Conservation (phyloP, 352 stramenopile species). For the Pythium oligandrum region DNA sequence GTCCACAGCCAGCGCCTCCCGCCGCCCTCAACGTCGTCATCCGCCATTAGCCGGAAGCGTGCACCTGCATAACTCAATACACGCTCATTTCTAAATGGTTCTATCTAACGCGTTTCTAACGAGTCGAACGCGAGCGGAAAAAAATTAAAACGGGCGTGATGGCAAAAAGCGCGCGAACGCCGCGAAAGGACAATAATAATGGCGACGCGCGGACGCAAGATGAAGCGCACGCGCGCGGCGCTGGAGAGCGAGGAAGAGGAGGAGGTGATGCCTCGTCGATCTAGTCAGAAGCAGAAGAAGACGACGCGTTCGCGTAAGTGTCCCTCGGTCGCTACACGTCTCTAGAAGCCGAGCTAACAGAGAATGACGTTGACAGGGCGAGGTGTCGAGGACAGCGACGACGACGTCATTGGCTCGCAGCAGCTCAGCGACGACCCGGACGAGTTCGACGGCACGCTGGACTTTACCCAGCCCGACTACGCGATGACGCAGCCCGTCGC, state of each 20-base stretch:
- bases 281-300: too few species aligned
- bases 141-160: too few species aligned
- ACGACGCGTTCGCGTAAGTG: conserved; percentile 5
- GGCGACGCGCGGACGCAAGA: not conserved
- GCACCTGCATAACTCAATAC: too few species aligned
- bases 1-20: conserved; percentile 8
- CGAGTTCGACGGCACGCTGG: conserved; percentile 41
- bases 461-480: conserved; percentile 82
- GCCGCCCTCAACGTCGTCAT: not conserved
- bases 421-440: conserved; percentile 18
- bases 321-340: too few species aligned
- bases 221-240: conserved; percentile 15
- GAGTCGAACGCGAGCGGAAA: too few species aligned
- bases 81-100: too few species aligned
- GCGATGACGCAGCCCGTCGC: conserved; percentile 14
- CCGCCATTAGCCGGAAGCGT: too few species aligned
- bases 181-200: not conserved
- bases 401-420: conserved; percentile 7
- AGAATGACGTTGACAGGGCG: too few species aligned
- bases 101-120: too few species aligned
- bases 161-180: conserved; percentile 17
- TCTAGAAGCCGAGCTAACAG: too few species aligned
- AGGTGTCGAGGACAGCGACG: conserved; percentile 9
- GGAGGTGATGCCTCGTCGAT: not conserved
- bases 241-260: conserved; percentile 9